A percentile compares a stretch with the other conserved stretches of the same genome.
Evolutionary conservation across 225 moss, liverwort and hornwort genomes (phyloP).

Genomic region (Sphagnum contortum): DNA sequence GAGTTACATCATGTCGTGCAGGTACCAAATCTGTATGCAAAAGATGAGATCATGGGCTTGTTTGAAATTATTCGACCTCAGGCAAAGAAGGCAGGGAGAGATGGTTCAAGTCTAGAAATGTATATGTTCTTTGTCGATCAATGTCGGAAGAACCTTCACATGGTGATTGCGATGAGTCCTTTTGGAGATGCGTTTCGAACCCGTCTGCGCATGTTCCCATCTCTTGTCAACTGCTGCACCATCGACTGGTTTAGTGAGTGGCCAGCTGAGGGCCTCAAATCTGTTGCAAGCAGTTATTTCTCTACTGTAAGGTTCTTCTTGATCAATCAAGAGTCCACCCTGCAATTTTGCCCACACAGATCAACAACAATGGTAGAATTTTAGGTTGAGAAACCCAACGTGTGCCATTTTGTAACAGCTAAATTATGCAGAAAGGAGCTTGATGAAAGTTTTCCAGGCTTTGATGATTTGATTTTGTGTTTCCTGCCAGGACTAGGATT

Average conservation of each 20-base stretch:
- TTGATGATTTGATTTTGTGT: not conserved
- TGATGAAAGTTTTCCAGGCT: not conserved
- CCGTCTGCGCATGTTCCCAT: slow-evolving; percentile 58
- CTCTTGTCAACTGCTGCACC: slow-evolving; percentile 60
- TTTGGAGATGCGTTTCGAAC: slow-evolving; percentile 59
- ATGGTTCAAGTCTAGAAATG: slow-evolving; percentile 50
- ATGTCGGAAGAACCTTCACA: slow-evolving; percentile 55
- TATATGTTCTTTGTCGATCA: slow-evolving; percentile 65
- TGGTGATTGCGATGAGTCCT: slow-evolving; percentile 60
- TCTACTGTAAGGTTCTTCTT: slow-evolving; percentile 28
- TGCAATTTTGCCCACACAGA: too few species aligned
- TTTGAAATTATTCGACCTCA: slow-evolving; percentile 46
- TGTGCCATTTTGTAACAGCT: too few species aligned
- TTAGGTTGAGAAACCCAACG: too few species aligned
- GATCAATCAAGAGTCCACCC: too few species aligned
- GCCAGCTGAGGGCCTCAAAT: slow-evolving; percentile 46
- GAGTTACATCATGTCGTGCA: slow-evolving; percentile 2
- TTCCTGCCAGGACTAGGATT: not conserved
- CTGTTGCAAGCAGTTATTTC: slow-evolving; percentile 51
- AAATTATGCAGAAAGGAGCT: too few species aligned
- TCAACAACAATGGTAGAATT: too few species aligned
- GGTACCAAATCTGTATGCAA: slow-evolving; percentile 57
- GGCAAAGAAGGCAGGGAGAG: slow-evolving; percentile 59
- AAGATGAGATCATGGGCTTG: slow-evolving; percentile 62
- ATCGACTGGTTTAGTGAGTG: slow-evolving; percentile 69